Conservation (phyloP, 495 filamentous ascomycete genomes). For the Hypoxylon subgilvum region DNA sequence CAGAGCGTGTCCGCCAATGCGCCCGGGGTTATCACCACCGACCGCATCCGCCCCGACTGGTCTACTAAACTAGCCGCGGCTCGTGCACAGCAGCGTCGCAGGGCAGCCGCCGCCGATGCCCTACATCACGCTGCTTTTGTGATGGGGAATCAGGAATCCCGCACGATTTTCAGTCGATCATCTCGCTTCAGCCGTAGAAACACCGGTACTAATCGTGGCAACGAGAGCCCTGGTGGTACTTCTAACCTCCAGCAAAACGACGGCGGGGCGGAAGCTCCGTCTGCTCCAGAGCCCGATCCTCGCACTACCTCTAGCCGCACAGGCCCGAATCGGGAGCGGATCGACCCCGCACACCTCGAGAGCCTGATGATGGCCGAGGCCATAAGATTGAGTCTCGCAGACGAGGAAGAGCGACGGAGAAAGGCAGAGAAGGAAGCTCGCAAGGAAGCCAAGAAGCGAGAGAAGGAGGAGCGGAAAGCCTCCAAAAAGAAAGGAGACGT, state of each 20-base stretch:
- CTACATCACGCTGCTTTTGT: constrained; percentile 94
- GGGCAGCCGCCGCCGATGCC: constrained; percentile 92
- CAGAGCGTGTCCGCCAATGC: constrained; percentile 82
- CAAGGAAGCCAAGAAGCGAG: constrained; percentile 81
- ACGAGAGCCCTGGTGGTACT: constrained; percentile 38
- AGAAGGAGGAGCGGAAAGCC: constrained; percentile 82
- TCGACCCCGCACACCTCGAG: constrained; percentile 69
- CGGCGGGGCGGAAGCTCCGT: constrained; percentile 36
- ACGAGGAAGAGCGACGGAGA: constrained; percentile 85
- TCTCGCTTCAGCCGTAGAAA: constrained; percentile 58
- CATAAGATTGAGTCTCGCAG: constrained; percentile 82
- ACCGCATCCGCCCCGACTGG: constrained; percentile 93
- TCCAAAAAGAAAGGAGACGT: constrained; percentile 66
- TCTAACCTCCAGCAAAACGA: constrained; percentile 42
- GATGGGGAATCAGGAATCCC: constrained; percentile 67
- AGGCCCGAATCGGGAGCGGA: constrained; percentile 27
- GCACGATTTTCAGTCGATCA: constrained; percentile 49
- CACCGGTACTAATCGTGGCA: constrained; percentile 44
- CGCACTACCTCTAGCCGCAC: constrained; percentile 19
- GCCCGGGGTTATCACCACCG: constrained; percentile 85
- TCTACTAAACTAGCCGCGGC: constrained; percentile 85
- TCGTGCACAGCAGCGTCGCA: constrained; percentile 78
- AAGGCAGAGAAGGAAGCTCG: constrained; percentile 79
- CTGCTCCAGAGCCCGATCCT: constrained; percentile 36
- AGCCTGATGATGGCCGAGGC: constrained; percentile 99